Conservation (phyloP, 345 rosid genomes). For the Dipteronia dyeriana region DNA sequence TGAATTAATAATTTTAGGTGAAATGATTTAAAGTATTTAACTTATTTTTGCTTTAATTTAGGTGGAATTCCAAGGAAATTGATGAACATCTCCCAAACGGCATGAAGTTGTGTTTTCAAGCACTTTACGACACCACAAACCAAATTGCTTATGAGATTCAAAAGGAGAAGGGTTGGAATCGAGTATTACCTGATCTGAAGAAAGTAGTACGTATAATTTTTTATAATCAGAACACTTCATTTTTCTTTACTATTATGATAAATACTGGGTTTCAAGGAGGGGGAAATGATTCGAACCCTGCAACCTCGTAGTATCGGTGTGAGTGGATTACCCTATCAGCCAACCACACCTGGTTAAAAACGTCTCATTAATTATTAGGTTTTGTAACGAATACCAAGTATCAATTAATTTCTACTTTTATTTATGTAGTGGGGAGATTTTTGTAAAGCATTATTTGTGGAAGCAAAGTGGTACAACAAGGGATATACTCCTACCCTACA, state of each 20-base stretch:
- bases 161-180: conserved; percentile 26
- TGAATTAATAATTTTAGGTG: neutral
- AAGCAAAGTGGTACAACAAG: conserved; percentile 47
- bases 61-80: conserved; percentile 39
- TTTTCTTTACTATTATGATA: no score
- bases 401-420: no score
- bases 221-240: neutral
- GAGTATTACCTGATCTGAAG: conserved; percentile 29
- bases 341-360: no score
- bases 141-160: conserved; percentile 46
- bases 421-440: conserved; percentile 52
- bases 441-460: conserved; percentile 46
- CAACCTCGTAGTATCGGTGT: no score
- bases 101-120: conserved; percentile 48
- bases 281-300: no score
- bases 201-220: conserved; percentile 36
- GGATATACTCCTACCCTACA: conserved; percentile 39
- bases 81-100: conserved; percentile 38
- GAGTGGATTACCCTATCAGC: no score
- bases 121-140: conserved; percentile 28
- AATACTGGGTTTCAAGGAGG: no score
- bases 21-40: neutral
- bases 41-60: conserved; percentile 14
- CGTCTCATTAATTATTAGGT: neutral
- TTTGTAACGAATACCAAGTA: neutral